A percentile compares a stretch with the other conserved stretches of the same genome.
Conservation (phyloP, 352 stramenopile genomes). For the Phytophthora melonis region DNA sequence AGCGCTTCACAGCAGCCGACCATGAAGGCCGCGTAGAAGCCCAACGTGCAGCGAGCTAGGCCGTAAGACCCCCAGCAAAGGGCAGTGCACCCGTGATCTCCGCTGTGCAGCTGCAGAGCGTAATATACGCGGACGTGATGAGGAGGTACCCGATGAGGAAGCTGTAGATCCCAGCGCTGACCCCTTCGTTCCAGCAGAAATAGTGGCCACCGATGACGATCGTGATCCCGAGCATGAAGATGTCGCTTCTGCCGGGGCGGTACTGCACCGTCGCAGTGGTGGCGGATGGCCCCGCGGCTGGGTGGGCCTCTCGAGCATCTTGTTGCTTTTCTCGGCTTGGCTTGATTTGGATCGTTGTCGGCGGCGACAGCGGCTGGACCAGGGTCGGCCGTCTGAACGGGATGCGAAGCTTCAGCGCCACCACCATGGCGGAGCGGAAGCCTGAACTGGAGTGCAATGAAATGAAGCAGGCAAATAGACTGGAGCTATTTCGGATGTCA, state of each 20-base stretch:
- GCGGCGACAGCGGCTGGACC: neutral
- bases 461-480: too few relatives aligned
- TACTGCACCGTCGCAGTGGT: neutral
- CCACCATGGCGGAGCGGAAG: too few relatives aligned
- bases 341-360: neutral
- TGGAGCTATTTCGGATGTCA: too few relatives aligned
- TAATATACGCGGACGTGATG: constrained; percentile 41
- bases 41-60: constrained; percentile 31
- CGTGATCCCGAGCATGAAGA: constrained; percentile 26
- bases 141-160: constrained; percentile 40
- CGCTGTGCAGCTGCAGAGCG: constrained; percentile 40
- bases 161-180: constrained; percentile 41
- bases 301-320: neutral
- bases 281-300: neutral
- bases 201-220: constrained; percentile 57
- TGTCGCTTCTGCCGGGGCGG: neutral
- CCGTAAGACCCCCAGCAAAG: constrained; percentile 1
- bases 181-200: constrained; percentile 51
- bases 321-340: neutral
- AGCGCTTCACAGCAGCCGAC: constrained; percentile 48
- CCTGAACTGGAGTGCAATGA: too few relatives aligned
- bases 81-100: constrained; percentile 43
- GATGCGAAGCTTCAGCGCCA: neutral
- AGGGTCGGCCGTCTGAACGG: neutral
- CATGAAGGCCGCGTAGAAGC: constrained; percentile 49